Conservation (phyloP, 306 rosid genomes). For the Corylus avellana region DNA sequence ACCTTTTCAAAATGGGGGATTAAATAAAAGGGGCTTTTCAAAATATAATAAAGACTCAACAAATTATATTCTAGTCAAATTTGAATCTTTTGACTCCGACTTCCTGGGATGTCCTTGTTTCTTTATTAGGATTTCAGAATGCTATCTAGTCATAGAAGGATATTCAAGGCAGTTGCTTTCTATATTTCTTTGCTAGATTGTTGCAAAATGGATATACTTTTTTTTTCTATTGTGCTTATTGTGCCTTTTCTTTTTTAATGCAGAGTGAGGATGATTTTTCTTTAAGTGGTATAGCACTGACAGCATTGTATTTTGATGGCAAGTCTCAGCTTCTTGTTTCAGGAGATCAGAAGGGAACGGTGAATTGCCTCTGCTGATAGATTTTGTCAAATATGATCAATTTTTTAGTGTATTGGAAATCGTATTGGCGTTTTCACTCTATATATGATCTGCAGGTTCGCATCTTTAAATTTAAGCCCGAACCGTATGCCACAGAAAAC, state of each 20-base stretch:
- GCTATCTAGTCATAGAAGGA: neutral
- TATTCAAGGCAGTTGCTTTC: neutral
- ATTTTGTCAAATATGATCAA: neutral
- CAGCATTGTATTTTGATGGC: conserved; percentile 60
- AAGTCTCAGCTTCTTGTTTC: conserved; percentile 65
- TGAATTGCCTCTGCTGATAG: conserved; percentile 33
- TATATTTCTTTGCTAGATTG: neutral
- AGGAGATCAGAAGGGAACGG: conserved; percentile 89
- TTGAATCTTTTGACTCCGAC: neutral
- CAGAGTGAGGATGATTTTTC: conserved; percentile 84
- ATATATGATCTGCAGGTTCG: conserved; percentile 58
- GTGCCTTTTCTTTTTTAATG: conserved; percentile 25
- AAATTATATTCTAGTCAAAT: neutral
- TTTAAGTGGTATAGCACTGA: conserved; percentile 69
- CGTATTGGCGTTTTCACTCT: conserved; percentile 9
- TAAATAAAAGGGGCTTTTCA: neutral
- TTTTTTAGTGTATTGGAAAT: conserved; percentile 1
- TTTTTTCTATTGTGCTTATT: neutral
- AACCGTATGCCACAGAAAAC: conserved; percentile 59
- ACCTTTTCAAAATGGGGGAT: neutral
- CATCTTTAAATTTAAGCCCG: conserved; percentile 73
- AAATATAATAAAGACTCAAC: neutral
- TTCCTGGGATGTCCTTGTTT: neutral
- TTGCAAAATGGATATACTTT: conserved; percentile 3
- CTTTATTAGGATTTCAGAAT: neutral